These are phyloP conservation scores for Solioccasus polychromus DNA, from an alignment of 768 basidiomycete species.

Conservation along the genomic window DNA sequence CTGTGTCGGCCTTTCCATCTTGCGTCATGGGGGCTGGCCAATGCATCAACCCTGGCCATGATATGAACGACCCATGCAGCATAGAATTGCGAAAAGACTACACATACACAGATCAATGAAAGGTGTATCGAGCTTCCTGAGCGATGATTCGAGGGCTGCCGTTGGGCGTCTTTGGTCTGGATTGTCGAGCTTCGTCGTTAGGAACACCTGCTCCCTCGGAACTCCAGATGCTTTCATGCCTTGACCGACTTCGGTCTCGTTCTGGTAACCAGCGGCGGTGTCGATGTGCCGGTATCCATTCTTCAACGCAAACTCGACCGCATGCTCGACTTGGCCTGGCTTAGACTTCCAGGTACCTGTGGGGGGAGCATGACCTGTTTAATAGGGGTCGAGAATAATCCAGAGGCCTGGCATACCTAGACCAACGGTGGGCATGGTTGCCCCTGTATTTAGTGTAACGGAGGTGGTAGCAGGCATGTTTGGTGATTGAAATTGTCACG, in stretches of 20 bases:
- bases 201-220: conserved; percentile 68
- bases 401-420: conserved; percentile 42
- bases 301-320: conserved; percentile 72
- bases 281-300: conserved; percentile 74
- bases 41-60: conserved; percentile 63
- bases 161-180: conserved; percentile 56
- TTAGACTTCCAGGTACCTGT: conserved; percentile 77
- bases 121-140: conserved; percentile 63
- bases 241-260: conserved; percentile 78
- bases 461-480: conserved; percentile 49
- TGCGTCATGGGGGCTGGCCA: conserved; percentile 76
- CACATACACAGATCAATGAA: conserved; percentile 77
- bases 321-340: conserved; percentile 67
- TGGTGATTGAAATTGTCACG: not conserved
- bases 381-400: not conserved
- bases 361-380: not conserved
- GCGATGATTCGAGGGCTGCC: conserved; percentile 65
- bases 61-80: not conserved
- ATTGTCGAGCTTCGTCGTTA: conserved; percentile 74
- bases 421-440: conserved; percentile 71
- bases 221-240: conserved; percentile 76
- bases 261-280: conserved; percentile 66
- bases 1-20: conserved; percentile 52
- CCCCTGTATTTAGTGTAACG: conserved; percentile 73
- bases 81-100: not conserved